A percentile compares a stretch with the other conserved stretches of the same genome.
Conservation (phyloP, 768 basidiomycete species). For the Termitomyces sp. region DNA sequence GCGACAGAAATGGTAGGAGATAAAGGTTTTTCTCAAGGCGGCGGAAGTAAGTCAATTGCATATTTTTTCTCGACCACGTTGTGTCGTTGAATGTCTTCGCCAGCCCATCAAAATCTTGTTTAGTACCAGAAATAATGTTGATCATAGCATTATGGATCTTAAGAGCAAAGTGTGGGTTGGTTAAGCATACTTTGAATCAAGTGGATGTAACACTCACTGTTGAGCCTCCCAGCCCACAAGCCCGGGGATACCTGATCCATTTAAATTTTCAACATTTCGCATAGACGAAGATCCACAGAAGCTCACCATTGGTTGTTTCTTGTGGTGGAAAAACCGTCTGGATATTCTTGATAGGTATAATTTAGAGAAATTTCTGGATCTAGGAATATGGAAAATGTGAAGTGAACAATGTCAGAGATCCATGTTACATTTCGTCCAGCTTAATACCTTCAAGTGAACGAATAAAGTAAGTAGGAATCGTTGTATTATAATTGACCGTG, state of each 20-base stretch:
- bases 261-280: neutral
- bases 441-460: constrained; percentile 19
- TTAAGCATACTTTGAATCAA: too few relatives aligned
- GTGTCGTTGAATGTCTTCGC: constrained; percentile 19
- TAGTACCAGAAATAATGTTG: constrained; percentile 20
- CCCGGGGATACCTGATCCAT: constrained; percentile 22
- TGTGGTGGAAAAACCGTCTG: constrained; percentile 18
- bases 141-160: constrained; percentile 25
- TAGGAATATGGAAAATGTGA: neutral
- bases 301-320: constrained; percentile 18
- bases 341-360: constrained; percentile 23
- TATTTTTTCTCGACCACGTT: constrained; percentile 22
- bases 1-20: constrained; percentile 1
- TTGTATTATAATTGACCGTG: constrained; percentile 21
- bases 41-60: constrained; percentile 25
- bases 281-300: neutral
- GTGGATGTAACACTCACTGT: constrained; percentile 19
- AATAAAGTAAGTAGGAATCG: constrained; percentile 19
- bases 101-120: constrained; percentile 20
- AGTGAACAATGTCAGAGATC: neutral
- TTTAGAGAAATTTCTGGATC: constrained; percentile 21
- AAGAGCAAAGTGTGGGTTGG: neutral
- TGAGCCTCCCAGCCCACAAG: constrained; percentile 23
- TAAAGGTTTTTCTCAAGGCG: constrained; percentile 21
- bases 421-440: neutral